Conservation (phyloP, 1,284 basidiomycete genomes). For the Ceratobasidium sp. region DNA sequence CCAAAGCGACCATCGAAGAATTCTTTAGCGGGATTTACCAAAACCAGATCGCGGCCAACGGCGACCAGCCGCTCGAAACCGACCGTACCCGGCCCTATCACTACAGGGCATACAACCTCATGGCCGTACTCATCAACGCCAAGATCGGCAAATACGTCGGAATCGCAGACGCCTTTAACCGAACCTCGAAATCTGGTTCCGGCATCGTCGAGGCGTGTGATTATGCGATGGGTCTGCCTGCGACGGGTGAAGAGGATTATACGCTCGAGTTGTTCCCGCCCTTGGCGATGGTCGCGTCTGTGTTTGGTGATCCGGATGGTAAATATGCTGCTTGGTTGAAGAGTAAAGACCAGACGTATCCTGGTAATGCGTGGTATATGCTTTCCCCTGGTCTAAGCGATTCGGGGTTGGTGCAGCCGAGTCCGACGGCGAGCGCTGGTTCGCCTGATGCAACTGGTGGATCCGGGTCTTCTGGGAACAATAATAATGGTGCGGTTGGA, state of each 20-base stretch:
- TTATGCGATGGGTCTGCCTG: constrained; percentile 62
- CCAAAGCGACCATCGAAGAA: constrained; percentile 55
- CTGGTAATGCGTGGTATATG: constrained; percentile 13
- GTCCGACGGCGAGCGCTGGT: constrained; percentile 4
- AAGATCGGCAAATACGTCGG: constrained; percentile 63
- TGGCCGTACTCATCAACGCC: constrained; percentile 57
- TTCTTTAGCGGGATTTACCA: constrained; percentile 62
- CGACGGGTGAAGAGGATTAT: constrained; percentile 44
- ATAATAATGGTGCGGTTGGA: constrained; percentile 6
- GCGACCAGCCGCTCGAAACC: constrained; percentile 63
- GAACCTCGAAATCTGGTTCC: constrained; percentile 59
- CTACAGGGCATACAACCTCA: constrained; percentile 49
- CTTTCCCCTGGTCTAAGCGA: constrained; percentile 21
- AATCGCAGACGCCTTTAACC: constrained; percentile 60
- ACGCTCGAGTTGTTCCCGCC: constrained; percentile 31
- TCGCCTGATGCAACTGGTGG: background rate
- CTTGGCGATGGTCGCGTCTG: constrained; percentile 43
- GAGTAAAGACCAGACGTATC: constrained; percentile 14
- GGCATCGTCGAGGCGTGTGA: constrained; percentile 68
- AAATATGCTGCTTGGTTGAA: constrained; percentile 44
- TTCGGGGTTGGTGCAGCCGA: constrained; percentile 20
- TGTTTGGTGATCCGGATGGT: constrained; percentile 44
- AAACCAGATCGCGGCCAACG: constrained; percentile 62
- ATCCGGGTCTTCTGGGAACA: background rate
- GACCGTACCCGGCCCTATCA: constrained; percentile 45